These are phyloP conservation scores for Solanum ossicruentum DNA, from an alignment of 257 asterid genomes.

Conservation along the genomic window DNA sequence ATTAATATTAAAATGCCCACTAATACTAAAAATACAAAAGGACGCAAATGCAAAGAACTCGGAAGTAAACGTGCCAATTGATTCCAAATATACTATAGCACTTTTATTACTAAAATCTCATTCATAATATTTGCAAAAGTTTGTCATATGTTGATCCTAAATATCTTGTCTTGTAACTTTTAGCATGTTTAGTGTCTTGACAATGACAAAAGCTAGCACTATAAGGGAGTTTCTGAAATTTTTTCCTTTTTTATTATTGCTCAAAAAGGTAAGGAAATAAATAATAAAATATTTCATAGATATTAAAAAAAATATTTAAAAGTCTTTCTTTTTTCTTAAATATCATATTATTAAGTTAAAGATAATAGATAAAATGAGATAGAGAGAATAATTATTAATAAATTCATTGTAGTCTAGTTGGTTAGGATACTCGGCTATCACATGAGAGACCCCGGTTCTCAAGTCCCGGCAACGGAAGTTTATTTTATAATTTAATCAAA, in stretches of 20 bases:
- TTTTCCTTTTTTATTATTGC: not conserved
- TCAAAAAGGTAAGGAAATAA: not conserved
- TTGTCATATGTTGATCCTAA: no score
- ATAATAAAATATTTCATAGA: no score
- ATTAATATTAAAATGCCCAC: no score
- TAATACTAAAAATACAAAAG: not conserved
- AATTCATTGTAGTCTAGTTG: constrained; percentile 93
- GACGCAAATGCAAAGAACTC: not conserved
- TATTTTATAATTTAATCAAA: no score
- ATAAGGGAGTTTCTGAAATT: not conserved
- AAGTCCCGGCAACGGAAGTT: constrained; percentile 58
- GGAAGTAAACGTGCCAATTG: not conserved
- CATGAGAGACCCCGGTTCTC: constrained; percentile 93
- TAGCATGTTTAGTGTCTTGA: not conserved
- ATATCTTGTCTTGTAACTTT: not conserved
- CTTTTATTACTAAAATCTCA: not conserved
- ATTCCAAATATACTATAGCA: not conserved
- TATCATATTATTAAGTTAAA: no score
- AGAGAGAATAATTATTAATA: no score
- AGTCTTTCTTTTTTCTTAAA: no score
- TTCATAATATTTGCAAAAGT: no score
- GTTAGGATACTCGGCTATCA: constrained; percentile 99
- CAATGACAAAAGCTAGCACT: not conserved
- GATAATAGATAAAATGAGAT: no score
- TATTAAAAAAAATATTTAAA: no score